Conservation (phyloP, 352 stramenopile species). For the Pythium grandisporangium region DNA sequence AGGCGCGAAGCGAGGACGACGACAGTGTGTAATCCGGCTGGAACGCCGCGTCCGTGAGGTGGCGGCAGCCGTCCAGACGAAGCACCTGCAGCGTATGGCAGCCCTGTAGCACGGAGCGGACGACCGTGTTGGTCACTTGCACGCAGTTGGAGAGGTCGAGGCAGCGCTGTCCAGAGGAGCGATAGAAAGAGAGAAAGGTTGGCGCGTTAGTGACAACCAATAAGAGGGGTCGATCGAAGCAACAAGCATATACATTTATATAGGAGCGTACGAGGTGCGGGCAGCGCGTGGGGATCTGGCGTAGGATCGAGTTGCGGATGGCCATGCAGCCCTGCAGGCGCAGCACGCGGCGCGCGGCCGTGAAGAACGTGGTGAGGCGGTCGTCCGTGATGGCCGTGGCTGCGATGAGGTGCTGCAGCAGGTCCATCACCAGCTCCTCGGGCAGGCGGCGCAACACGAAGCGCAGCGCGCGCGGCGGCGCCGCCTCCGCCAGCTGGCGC, state of each 20-base stretch:
- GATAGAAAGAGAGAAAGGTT: not conserved
- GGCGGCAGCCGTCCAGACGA: conserved; percentile 74
- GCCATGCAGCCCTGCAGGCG: conserved; percentile 56
- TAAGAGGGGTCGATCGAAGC: not conserved
- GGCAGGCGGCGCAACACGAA: conserved; percentile 22
- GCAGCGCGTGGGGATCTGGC: conserved; percentile 79
- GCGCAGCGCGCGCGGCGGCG: conserved; percentile 37
- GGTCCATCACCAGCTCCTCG: conserved; percentile 71
- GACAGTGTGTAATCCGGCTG: conserved; percentile 74
- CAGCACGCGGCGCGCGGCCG: conserved; percentile 60
- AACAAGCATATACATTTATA: too few species aligned
- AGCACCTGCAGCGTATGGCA: conserved; percentile 69
- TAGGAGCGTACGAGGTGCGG: conserved; percentile 55
- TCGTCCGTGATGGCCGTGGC: conserved; percentile 75
- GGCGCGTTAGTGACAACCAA: too few species aligned
- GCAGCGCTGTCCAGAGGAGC: conserved; percentile 68
- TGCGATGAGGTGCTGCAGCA: conserved; percentile 63
- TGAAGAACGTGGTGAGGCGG: conserved; percentile 76
- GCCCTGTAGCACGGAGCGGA: conserved; percentile 69
- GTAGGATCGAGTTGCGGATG: conserved; percentile 83
- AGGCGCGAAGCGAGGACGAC: conserved; percentile 58
- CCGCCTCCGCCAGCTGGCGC: conserved; percentile 33
- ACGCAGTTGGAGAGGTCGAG: conserved; percentile 77
- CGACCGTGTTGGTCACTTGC: conserved; percentile 84
- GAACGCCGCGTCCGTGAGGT: conserved; percentile 84